A percentile compares a stretch with the other conserved stretches of the same genome.
Evolutionary conservation across 345 rosid species (phyloP).

Genomic region (Eucalyptus erythrocorys): DNA sequence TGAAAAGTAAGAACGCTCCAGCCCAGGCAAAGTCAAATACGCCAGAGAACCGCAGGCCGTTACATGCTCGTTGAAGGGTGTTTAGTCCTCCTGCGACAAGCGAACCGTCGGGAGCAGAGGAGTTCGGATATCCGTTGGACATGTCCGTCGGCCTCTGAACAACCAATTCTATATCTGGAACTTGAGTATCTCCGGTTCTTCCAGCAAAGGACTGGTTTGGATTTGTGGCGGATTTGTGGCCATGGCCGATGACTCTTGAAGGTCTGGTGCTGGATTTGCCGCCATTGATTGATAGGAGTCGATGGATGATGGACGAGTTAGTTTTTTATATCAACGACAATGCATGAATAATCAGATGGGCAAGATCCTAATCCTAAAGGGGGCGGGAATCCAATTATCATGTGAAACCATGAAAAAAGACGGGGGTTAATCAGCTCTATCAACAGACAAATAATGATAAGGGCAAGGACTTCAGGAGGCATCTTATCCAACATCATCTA

Average conservation of each 20-base stretch:
- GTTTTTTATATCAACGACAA: background rate
- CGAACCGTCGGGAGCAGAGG: background rate
- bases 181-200: too few relatives aligned
- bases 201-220: background rate
- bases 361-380: background rate
- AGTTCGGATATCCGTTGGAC: background rate
- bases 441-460: too few relatives aligned
- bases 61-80: fast-evolving
- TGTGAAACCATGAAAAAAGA: background rate
- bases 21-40: background rate
- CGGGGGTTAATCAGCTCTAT: too few relatives aligned
- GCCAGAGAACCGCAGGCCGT: fast-evolving
- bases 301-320: background rate
- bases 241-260: background rate
- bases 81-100: background rate
- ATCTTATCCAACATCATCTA: background rate
- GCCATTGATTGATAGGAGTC: background rate
- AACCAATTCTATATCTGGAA: too few relatives aligned
- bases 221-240: background rate
- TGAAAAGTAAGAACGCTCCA: fast-evolving
- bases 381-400: background rate
- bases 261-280: background rate
- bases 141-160: background rate
- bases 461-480: background rate
- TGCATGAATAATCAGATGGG: background rate